These are phyloP conservation scores for Lasiosphaeria hispida DNA, from an alignment of 495 filamentous ascomycete species.

Conservation along the genomic window DNA sequence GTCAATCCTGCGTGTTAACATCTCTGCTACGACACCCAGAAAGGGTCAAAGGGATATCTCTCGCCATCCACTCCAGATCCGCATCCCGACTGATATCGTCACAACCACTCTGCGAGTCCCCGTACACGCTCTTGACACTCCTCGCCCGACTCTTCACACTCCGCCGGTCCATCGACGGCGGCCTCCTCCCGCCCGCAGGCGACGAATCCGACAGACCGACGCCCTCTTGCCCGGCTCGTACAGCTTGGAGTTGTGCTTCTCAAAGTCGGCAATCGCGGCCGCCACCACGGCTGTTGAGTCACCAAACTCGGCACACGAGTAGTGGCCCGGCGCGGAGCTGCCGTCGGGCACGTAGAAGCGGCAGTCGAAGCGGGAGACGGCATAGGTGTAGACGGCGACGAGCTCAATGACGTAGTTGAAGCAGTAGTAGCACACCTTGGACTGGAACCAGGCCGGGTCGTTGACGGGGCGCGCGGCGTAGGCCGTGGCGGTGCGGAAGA, in stretches of 20 bases:
- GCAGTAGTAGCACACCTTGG: slow-evolving; percentile 71
- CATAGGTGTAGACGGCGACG: slow-evolving; percentile 61
- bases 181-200: no score
- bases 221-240: slow-evolving; percentile 1
- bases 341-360: slow-evolving; percentile 68
- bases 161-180: neutral
- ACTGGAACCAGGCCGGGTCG: slow-evolving; percentile 65
- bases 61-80: slow-evolving; percentile 30
- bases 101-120: neutral
- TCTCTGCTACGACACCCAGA: no score
- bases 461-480: slow-evolving; percentile 53
- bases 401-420: slow-evolving; percentile 77
- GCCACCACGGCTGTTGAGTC: no score
- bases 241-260: slow-evolving; percentile 5
- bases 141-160: neutral
- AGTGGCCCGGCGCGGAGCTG: slow-evolving; percentile 40
- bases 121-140: slow-evolving; percentile 6
- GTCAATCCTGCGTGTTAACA: neutral
- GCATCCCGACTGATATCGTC: slow-evolving; percentile 1
- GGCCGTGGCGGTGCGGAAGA: slow-evolving; percentile 59
- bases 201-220: neutral
- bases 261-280: slow-evolving; percentile 1
- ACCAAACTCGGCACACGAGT: slow-evolving; percentile 24
- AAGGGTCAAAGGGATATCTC: slow-evolving; percentile 22
- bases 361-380: slow-evolving; percentile 64